phyloP scores from a whole-genome alignment of 2,329 filamentous ascomycete species.

The Colletotrichum agaves region DNA sequence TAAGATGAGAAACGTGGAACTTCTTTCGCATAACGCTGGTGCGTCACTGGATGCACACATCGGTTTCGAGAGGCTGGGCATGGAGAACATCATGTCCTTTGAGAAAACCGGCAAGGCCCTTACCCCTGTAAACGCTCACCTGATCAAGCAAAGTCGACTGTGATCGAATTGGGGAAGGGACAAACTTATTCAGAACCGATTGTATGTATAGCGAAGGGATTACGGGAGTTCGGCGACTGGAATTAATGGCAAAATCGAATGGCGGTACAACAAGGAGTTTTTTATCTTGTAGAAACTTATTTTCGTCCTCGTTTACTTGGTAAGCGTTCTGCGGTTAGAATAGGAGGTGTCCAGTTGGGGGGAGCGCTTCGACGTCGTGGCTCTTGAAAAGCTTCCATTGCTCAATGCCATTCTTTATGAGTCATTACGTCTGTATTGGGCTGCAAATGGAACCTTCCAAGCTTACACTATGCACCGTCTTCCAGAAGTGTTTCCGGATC shows the following conservation, averaged over 20 bases:
- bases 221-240: conserved; percentile 8
- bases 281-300: too few relatives aligned
- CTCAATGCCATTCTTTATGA: conserved; percentile 58
- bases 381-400: conserved; percentile 51
- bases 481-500: conserved; percentile 52
- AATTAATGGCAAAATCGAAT: neutral
- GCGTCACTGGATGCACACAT: conserved; percentile 32
- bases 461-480: conserved; percentile 59
- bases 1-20: conserved; percentile 32
- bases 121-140: conserved; percentile 29
- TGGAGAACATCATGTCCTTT: conserved; percentile 31
- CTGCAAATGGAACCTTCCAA: conserved; percentile 54
- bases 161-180: neutral
- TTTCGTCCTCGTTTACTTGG: too few relatives aligned
- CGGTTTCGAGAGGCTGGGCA: conserved; percentile 32
- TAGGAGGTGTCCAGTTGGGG: conserved; percentile 44
- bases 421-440: conserved; percentile 55
- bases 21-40: conserved; percentile 34
- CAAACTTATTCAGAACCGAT: too few relatives aligned
- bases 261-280: too few relatives aligned
- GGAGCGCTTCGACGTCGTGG: conserved; percentile 42
- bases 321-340: conserved; percentile 41
- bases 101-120: conserved; percentile 26
- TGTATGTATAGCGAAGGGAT: conserved; percentile 18
- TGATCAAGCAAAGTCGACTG: conserved; percentile 33